phyloP scores from a whole-genome alignment of 352 stramenopile species.

The Globisporangium canariense region DNA sequence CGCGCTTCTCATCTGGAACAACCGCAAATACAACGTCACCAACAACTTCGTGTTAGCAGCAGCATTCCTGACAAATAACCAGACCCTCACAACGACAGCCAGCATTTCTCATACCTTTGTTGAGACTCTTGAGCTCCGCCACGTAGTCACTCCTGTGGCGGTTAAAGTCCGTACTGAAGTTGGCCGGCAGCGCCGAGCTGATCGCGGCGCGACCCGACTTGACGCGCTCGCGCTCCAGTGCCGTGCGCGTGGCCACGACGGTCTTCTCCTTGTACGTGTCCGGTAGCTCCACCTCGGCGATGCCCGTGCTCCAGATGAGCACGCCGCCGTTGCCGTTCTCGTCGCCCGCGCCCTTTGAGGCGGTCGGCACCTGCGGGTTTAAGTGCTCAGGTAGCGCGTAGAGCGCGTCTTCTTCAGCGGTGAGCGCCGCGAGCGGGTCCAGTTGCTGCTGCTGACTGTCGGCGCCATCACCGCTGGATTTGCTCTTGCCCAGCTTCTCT shows the following conservation, averaged over 20 bases:
- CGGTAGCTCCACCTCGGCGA: conserved; percentile 77
- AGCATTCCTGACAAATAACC: background rate
- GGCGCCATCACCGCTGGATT: conserved; percentile 9
- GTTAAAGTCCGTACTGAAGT: conserved; percentile 81
- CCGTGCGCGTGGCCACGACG: conserved; percentile 41
- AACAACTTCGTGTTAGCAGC: background rate
- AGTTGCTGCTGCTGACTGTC: background rate
- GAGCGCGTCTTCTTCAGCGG: conserved; percentile 59
- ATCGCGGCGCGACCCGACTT: conserved; percentile 14
- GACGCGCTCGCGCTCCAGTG: conserved; percentile 32
- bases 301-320: conserved; percentile 73
- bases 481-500: conserved; percentile 57
- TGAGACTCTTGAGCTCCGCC: conserved; percentile 61
- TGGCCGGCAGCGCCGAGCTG: conserved; percentile 58
- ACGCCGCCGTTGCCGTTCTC: conserved; percentile 56
- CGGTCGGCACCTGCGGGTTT: conserved; percentile 39
- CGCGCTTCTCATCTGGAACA: conserved; percentile 62
- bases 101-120: conserved; percentile 32
- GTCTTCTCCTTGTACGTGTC: conserved; percentile 48
- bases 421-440: conserved; percentile 12
- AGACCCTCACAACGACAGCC: background rate
- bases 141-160: conserved; percentile 66
- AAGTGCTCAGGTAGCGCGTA: conserved; percentile 63
- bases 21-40: conserved; percentile 2
- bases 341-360: conserved; percentile 26